These are phyloP conservation scores for Serendipita vermifera DNA, from an alignment of 768 basidiomycete genomes.

Conservation along the genomic window DNA sequence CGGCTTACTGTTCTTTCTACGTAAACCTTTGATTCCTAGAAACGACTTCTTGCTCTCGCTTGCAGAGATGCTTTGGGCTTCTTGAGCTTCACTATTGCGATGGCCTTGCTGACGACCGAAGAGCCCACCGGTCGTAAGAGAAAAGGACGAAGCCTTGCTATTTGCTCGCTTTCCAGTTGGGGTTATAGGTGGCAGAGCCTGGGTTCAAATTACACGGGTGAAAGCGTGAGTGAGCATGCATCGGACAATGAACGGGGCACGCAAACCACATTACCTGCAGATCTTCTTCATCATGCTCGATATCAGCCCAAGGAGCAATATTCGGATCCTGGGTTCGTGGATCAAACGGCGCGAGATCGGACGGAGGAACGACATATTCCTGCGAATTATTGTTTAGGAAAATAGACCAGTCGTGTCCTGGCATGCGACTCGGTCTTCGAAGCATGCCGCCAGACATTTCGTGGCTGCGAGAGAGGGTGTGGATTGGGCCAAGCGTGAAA, in stretches of 20 bases:
- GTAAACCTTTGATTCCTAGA: not conserved
- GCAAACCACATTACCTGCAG: too few species aligned
- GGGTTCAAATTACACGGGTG: not conserved
- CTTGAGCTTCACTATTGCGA: not conserved
- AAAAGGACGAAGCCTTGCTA: constrained; percentile 1
- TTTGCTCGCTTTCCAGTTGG: not conserved
- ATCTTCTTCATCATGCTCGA: not conserved
- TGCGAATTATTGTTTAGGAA: not conserved
- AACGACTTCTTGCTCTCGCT: constrained; percentile 5
- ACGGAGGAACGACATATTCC: not conserved
- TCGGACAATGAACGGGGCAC: not conserved
- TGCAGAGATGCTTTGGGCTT: not conserved
- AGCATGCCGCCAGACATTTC: too few species aligned
- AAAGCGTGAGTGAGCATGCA: not conserved
- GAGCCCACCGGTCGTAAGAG: not conserved
- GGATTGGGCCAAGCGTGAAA: too few species aligned
- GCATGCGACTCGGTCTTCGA: too few species aligned
- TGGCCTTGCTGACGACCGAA: not conserved
- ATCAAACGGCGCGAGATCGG: not conserved
- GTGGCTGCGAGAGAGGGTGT: too few species aligned
- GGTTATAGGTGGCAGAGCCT: not conserved
- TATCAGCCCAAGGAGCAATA: constrained; percentile 4
- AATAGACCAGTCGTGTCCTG: not conserved
- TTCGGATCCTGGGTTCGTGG: constrained; percentile 2
- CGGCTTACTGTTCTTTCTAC: constrained; percentile 7